These are phyloP conservation scores for Mortierella polycephala DNA, from an alignment of 371 early-diverging fungal species.

Conservation along the genomic window DNA sequence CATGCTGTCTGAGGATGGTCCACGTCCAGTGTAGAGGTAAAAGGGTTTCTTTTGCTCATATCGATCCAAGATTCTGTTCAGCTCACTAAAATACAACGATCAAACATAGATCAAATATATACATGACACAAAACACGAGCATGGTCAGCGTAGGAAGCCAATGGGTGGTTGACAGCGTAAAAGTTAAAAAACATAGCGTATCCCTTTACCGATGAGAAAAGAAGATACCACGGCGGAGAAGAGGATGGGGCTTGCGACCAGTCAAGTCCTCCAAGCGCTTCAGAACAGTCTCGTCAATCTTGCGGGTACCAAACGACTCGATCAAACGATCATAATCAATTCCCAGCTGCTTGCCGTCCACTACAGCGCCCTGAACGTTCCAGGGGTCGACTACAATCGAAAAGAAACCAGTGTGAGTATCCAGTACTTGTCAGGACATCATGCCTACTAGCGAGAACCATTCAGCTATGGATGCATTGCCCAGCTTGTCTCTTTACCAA, in stretches of 20 bases:
- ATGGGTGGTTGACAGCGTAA: too few relatives aligned
- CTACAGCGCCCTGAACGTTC: constrained; percentile 95
- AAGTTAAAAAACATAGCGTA: too few relatives aligned
- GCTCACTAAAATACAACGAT: constrained; percentile 75
- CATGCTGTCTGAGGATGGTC: constrained; percentile 97
- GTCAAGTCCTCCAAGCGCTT: constrained; percentile 89
- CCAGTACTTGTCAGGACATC: too few relatives aligned
- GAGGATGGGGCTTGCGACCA: constrained; percentile 86
- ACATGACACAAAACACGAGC: not conserved
- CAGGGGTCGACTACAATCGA: constrained; percentile 87
- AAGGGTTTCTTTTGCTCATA: constrained; percentile 96
- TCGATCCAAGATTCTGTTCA: constrained; percentile 88
- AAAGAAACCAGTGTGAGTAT: too few relatives aligned
- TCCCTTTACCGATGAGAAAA: constrained; percentile 92
- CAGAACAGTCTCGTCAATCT: constrained; percentile 82
- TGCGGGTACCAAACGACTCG: constrained; percentile 93
- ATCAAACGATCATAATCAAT: constrained; percentile 98
- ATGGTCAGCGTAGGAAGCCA: not conserved
- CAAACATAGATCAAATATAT: too few relatives aligned
- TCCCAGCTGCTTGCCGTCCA: constrained; percentile 85
- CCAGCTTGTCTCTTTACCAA: constrained; percentile 21
- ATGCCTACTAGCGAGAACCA: too few relatives aligned
- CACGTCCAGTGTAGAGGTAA: constrained; percentile 99
- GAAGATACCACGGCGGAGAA: constrained; percentile 94
- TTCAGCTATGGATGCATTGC: not conserved